Evolutionary conservation across 805 yeast species (phyloP), one percentile per base, ranked within the genome.

Genomic region (Spathaspora arborariae): DNA sequence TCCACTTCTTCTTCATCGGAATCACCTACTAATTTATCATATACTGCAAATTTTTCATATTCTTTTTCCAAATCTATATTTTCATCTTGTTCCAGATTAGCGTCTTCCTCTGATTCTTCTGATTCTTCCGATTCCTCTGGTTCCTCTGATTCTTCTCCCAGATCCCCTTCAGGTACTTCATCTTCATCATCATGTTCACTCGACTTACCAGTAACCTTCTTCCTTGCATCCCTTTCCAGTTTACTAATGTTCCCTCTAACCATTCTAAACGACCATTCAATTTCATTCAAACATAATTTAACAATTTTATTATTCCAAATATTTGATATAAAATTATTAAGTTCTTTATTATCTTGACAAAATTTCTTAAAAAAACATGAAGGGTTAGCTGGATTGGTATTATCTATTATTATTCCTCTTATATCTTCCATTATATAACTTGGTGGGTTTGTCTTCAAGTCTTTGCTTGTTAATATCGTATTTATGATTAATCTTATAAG

Each of bases 321-420:
- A 44, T 58, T 70, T 4, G 84, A 78, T 45, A 82, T 62, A 40
- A 72, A 56, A 45, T 69, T 72, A 56, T 82, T 80, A 34, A 72
- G 44, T 5, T 51, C 64, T 51, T 67, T 68, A 51, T 67, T 61
- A 45, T 59, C 54, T 52, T 72, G 75, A 34, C 78, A 65, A 56
- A 72, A 60, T 2, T 56, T 54, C 39, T 66, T 72, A 59, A 73
- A 72, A 48, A 72, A 80, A 27, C 67, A 63, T 36, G 74, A 65
- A 1, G 87, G 85, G 53, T 81, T 77, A 6, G 57, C 41, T 15
- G 54, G 40, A 45, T 56, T 39, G 2, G 56, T 7, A 51, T 69
- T 69, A 52, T 70, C 67, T 7, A 45, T 41, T 19, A 68, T 46
- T 20, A 58, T 57, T 2, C 20, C 24, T 45, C 60, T 39, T 24